These are phyloP conservation scores for Myriosclerotinia curreyana DNA, from an alignment of 2,329 filamentous ascomycete species.

Conservation along the genomic window DNA sequence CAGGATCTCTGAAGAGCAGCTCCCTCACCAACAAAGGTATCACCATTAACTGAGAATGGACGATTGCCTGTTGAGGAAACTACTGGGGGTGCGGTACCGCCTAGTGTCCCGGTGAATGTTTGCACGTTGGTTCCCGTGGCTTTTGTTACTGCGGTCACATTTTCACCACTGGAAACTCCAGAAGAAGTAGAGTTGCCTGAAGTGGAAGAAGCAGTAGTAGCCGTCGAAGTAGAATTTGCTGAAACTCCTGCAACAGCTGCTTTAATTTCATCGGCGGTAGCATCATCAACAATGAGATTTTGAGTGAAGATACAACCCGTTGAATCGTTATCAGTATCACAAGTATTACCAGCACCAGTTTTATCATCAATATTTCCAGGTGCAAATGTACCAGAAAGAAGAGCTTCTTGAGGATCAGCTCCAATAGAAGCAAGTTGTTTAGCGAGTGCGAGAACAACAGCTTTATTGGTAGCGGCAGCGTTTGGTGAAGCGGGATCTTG, in stretches of 20 bases:
- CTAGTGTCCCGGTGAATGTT: conserved; percentile 48
- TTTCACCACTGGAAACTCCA: conserved; percentile 19
- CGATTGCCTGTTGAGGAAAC: conserved; percentile 50
- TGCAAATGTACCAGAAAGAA: conserved; percentile 59
- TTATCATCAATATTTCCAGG: conserved; percentile 50
- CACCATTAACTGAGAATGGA: conserved; percentile 55
- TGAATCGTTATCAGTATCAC: conserved; percentile 47
- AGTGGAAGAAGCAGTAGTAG: conserved; percentile 21
- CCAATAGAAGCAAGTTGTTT: conserved; percentile 59
- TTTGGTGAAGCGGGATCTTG: conserved; percentile 63
- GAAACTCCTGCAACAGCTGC: conserved; percentile 45
- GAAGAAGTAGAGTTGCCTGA: conserved; percentile 22
- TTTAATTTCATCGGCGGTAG: conserved; percentile 50
- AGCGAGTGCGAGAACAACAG: conserved; percentile 57
- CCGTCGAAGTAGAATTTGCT: conserved; percentile 27
- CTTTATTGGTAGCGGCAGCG: conserved; percentile 58
- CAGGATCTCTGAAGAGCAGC: conserved; percentile 60
- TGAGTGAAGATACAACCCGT: conserved; percentile 55
- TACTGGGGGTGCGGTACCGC: conserved; percentile 47
- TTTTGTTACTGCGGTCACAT: no score
- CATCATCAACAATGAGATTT: conserved; percentile 53
- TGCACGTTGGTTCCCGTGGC: conserved; percentile 40
- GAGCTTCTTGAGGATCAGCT: conserved; percentile 59
- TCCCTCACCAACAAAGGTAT: conserved; percentile 54
- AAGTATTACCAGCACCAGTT: conserved; percentile 51